Conservation (phyloP, 2,329 filamentous ascomycete genomes). For the Fusarium sp. region DNA sequence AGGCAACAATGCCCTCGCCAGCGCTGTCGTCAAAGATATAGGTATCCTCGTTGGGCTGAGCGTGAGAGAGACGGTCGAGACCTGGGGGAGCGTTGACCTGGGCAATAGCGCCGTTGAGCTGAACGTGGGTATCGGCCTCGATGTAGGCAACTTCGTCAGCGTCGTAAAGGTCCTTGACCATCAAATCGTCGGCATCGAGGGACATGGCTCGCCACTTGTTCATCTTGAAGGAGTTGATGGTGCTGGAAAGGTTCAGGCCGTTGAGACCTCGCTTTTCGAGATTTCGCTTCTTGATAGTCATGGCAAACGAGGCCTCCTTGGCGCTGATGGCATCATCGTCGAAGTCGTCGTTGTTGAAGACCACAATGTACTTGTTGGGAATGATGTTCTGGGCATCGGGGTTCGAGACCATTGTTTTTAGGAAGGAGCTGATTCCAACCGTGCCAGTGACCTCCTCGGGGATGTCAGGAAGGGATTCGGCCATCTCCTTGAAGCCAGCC, state of each 20-base stretch:
- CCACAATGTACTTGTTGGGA: conserved; percentile 72
- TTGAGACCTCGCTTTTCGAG: conserved; percentile 62
- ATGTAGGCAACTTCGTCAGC: conserved; percentile 64
- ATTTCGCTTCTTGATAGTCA: conserved; percentile 68
- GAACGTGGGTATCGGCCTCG: conserved; percentile 65
- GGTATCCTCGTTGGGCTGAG: conserved; percentile 45
- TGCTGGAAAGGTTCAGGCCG: conserved; percentile 62
- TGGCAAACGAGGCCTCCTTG: conserved; percentile 62
- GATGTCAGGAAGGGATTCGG: conserved; percentile 24
- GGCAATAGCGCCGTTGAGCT: conserved; percentile 56
- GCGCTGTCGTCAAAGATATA: conserved; percentile 64
- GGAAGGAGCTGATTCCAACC: conserved; percentile 45
- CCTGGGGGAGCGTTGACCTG: conserved; percentile 67
- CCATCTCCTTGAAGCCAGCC: conserved; percentile 32
- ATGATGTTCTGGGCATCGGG: conserved; percentile 61
- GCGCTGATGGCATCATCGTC: conserved; percentile 61
- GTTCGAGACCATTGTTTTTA: conserved; percentile 61
- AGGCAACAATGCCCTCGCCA: conserved; percentile 69
- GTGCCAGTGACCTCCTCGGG: conserved; percentile 29
- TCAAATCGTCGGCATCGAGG: conserved; percentile 63
- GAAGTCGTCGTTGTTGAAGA: conserved; percentile 68
- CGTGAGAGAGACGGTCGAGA: conserved; percentile 65
- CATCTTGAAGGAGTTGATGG: conserved; percentile 61
- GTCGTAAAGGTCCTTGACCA: conserved; percentile 62
- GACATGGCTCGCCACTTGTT: conserved; percentile 65